Evolutionary conservation across 331 rosid genomes (phyloP).

Genomic region (Arachis monticola): DNA sequence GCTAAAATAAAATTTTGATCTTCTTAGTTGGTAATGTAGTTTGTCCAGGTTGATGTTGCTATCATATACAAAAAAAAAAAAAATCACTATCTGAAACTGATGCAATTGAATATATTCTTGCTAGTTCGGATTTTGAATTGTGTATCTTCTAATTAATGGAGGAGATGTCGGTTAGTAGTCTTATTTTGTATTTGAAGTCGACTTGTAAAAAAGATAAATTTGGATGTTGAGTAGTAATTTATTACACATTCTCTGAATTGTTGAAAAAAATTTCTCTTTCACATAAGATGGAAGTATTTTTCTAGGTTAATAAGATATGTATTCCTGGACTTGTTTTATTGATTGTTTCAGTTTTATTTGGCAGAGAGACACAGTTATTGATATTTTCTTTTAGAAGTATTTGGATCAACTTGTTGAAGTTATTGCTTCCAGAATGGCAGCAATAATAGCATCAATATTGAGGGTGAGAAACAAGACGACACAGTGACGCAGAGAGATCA

Average conservation of each 20-base stretch:
- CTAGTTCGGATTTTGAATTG: constrained; percentile 42
- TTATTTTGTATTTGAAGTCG: too few relatives aligned
- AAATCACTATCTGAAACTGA: constrained; percentile 1
- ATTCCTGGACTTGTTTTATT: constrained; percentile 38
- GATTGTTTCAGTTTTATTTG: constrained; percentile 42
- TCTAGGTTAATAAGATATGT: neutral
- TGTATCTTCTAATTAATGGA: constrained; percentile 49
- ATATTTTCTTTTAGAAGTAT: constrained; percentile 93
- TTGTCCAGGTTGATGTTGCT: too few relatives aligned
- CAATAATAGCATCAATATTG: too few relatives aligned
- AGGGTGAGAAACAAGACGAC: too few relatives aligned
- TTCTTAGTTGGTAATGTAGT: too few relatives aligned
- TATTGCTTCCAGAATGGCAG: constrained; percentile 35
- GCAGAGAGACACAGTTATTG: constrained; percentile 90
- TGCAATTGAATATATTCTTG: constrained; percentile 29
- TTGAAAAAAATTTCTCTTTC: too few relatives aligned
- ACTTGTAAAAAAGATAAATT: too few relatives aligned
- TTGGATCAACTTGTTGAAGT: constrained; percentile 85
- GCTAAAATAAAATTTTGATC: too few relatives aligned
- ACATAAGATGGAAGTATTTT: too few relatives aligned
- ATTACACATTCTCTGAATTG: too few relatives aligned
- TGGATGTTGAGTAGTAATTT: too few relatives aligned
- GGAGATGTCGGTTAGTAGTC: constrained; percentile 37
- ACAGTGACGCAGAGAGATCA: too few relatives aligned
- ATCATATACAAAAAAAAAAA: neutral